Evolutionary conservation across 179 eudicot species (phyloP), one percentile per base, ranked within the genome.

Genomic region (Silene vulgaris): DNA sequence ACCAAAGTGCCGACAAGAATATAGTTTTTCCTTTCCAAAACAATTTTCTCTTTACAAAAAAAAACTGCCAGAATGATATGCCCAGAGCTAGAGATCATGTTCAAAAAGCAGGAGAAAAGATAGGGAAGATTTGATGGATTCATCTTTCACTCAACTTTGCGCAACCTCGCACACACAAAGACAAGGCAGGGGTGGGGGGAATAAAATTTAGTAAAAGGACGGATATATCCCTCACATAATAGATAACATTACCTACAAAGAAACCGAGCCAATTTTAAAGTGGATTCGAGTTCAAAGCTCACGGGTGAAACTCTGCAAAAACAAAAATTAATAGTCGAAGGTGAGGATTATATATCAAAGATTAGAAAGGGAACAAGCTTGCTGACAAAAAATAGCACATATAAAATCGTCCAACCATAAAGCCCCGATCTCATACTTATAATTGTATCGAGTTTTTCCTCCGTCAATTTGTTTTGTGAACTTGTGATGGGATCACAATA

Each of bases 231-330:
- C 52, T 45, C 52, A 28, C 29, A 32, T 13, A 20, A 66, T 17
- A 26, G 57, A 65, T 63, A 52, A 68, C 19, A 73, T 74, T 83
- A 95, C 99, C 99, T 87, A 92, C 97, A 92, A 64, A 95, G 96
- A 75, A 88, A 95, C 82, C 99, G 85, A 81, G 99, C 97, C 87
- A 95, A 74, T 80, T 93, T 95, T 83, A 95, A 74, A 35, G 97
- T 92, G 81, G 99, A 92, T 86, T 95, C 99, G 65, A 95, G 99
- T 85, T 95, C 99, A 81, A 95, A 95, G 89, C 97, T 95, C 72
- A 95, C 82, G n/a, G 99, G 97, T 45, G 99, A 95, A 72, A 95
- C 99, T 84, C 99, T 95, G 91, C 80, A 84, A 32, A 74, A 17
- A 74, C 50, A 70, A 5, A 78, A 52, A 3, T 71, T 5, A 1